These are phyloP conservation scores for Paecilomyces fulvus DNA, from an alignment of 2,329 filamentous ascomycete genomes.

Conservation along the genomic window DNA sequence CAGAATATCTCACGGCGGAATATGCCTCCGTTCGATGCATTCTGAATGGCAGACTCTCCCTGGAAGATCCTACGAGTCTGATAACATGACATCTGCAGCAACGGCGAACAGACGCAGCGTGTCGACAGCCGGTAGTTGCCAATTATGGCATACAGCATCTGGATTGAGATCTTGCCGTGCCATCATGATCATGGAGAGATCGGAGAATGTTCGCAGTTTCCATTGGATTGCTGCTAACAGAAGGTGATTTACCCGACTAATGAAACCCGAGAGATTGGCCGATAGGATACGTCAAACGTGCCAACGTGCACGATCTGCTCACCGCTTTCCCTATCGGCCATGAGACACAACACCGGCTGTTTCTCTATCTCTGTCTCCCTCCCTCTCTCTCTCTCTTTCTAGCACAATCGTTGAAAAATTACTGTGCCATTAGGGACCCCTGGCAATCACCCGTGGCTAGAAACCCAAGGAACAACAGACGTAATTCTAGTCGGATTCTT, in stretches of 20 bases:
- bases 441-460: no score
- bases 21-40: background rate
- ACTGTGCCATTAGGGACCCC: no score
- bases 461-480: background rate
- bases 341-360: background rate
- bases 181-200: background rate
- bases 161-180: background rate
- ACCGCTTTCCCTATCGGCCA: background rate
- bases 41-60: background rate
- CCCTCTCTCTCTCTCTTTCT: background rate
- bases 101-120: background rate
- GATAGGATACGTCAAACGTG: background rate
- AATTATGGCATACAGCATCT: background rate
- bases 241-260: background rate
- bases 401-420: background rate
- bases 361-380: background rate
- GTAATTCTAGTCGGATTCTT: background rate
- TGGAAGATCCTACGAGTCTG: background rate
- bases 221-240: background rate
- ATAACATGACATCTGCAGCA: background rate
- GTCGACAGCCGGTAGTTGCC: background rate
- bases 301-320: background rate
- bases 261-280: no score
- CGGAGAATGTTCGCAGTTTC: background rate
- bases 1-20: background rate